A percentile compares a stretch with the other conserved stretches of the same genome.
Evolutionary conservation across 176 grass and related monocot genomes (phyloP).

Genomic region (Leersia perrieri): DNA sequence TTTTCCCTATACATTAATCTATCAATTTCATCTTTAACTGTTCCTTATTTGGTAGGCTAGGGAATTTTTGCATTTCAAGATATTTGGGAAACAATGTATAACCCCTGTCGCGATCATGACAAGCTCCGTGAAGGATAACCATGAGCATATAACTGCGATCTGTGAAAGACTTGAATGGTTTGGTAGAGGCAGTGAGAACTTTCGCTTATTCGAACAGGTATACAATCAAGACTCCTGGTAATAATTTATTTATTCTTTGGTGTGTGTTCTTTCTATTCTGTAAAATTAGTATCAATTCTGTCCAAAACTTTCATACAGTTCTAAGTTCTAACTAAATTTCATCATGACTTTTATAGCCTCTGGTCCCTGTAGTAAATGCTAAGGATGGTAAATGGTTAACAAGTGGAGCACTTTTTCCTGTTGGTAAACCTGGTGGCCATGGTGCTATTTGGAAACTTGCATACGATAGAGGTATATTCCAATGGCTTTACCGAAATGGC

Average conservation of each 20-base stretch:
- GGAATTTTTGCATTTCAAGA: slow-evolving; percentile 94
- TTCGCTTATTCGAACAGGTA: slow-evolving; percentile 95
- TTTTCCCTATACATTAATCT: background rate
- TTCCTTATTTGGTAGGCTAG: slow-evolving; percentile 63
- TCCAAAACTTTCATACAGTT: background rate
- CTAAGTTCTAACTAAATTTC: slow-evolving; percentile 25
- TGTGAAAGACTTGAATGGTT: slow-evolving; percentile 88
- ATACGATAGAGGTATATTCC: slow-evolving; percentile 73
- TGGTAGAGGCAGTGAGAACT: slow-evolving; percentile 79
- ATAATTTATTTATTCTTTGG: background rate
- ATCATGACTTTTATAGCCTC: slow-evolving; percentile 54
- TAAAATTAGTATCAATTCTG: background rate
- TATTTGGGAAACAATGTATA: slow-evolving; percentile 82
- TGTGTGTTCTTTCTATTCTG: background rate
- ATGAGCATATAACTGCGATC: slow-evolving; percentile 74
- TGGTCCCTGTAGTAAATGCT: slow-evolving; percentile 88
- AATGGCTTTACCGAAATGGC: slow-evolving; percentile 69
- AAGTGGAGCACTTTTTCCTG: slow-evolving; percentile 58
- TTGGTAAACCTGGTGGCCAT: slow-evolving; percentile 96
- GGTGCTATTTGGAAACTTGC: slow-evolving; percentile 98
- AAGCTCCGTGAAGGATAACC: slow-evolving; percentile 96
- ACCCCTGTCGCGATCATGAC: slow-evolving; percentile 98
- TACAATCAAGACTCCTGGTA: background rate
- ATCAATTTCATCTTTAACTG: background rate
- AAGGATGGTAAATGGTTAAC: slow-evolving; percentile 89